These are phyloP conservation scores for Microcos paniculata DNA, from an alignment of 345 rosid genomes.

Conservation along the genomic window DNA sequence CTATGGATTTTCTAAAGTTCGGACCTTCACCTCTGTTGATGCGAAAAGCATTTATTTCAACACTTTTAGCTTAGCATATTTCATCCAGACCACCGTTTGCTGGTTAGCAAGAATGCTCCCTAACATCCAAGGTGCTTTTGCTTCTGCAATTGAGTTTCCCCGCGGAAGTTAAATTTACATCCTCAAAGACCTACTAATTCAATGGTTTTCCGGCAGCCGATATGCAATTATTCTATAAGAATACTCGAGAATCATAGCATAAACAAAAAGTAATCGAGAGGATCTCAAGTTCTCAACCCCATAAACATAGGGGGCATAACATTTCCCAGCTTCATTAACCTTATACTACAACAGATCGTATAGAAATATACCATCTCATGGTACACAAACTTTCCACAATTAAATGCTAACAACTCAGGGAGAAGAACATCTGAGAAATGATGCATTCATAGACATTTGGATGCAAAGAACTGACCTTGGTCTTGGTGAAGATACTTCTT, in stretches of 20 bases:
- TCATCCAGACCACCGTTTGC: neutral
- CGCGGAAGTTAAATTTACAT: neutral
- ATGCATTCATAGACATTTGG: neutral
- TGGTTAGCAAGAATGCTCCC: neutral
- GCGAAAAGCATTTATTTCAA: neutral
- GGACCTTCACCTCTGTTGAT: neutral
- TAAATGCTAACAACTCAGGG: neutral
- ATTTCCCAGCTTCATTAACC: neutral
- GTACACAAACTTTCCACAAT: neutral
- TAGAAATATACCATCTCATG: neutral
- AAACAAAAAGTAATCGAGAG: neutral
- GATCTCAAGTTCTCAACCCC: neutral
- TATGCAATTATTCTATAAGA: neutral
- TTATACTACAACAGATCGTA: neutral
- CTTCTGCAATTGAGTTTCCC: neutral
- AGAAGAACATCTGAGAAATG: neutral
- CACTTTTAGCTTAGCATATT: neutral
- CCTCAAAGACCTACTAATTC: neutral
- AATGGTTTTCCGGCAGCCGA: neutral
- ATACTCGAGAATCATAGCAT: neutral
- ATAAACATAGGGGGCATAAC: neutral
- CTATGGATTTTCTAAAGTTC: neutral
- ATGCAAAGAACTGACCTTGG: constrained; percentile 2
- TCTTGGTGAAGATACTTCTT: neutral
- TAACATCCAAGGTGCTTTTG: neutral